Evolutionary conservation across 2,329 filamentous ascomycete species (phyloP), one percentile per base, ranked within the genome.

Genomic region (Fusarium oxysporum): DNA sequence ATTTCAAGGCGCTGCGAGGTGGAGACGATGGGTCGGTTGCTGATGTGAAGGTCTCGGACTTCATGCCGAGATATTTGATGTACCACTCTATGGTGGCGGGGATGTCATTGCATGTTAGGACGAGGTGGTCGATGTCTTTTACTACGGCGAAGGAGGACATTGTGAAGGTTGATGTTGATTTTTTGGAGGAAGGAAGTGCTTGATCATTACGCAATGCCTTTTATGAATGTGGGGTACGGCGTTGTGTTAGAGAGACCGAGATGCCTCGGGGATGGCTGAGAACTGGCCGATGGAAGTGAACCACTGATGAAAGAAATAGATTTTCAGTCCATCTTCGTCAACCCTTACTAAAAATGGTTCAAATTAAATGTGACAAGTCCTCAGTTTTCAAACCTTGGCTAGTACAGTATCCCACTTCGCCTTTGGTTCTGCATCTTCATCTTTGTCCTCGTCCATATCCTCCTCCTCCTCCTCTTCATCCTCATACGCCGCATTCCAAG

Each of bases 91-190:
- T 81, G 0, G 87, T 89, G 14, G 80, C 80, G 9, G 83, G 77
- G 8, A 91, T 82, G 63, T 84, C 84, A 43, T 82, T 81, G 68
- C 88, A 88, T 3, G 89, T 91, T 23, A 91, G 82, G 67, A 91
- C 89, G 13, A 91, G 80, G 72, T 91, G 89, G 78, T 91, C 89
- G 19, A 91, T 81, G 13, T 87, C 85, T 56, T 81, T 83, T 66
- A 85, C 81, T 30, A 78, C 60, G 1, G 77, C 75, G 33, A 73
- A 62, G 9, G 72, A 65, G 33, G 71, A 57, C 75, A 76, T 78
- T 23, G 2, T 43, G 25, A 38, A 21, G 11, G 23, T 48, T 47
- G 6, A 40, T 28, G 60, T 11, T 45, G 21, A 10, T 1, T 45
- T 3, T 16, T 13, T 48, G 25, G n/a, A n/a, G n/a, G 17, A 25